Evolutionary conservation across 257 asterid genomes (phyloP), one percentile per base, ranked within the genome.

Genomic region (Mitragyna speciosa): DNA sequence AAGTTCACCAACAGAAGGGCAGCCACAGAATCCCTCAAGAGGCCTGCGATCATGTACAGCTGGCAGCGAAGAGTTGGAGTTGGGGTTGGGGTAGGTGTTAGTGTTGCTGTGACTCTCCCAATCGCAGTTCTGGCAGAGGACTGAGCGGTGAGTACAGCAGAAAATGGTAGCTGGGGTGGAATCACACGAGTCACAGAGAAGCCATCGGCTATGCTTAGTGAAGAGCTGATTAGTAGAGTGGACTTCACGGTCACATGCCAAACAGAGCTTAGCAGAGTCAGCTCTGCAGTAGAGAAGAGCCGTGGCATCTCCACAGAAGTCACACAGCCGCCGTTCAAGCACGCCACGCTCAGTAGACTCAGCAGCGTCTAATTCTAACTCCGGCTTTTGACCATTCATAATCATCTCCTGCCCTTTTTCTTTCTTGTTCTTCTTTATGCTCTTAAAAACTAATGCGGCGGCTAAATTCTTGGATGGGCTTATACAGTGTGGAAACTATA

Each of bases 101-200:
- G 52, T 76, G 82, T 96, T 36, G 56, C 43, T 76, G 82, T 96
- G 99, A 5, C 76, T 76, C 77, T 96, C 98, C 98, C 99, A 94
- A 54, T 96, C 99, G 84, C 99, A 96, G 77, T 92, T 94, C 91
- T 94, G 97, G 78, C 99, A 96, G 30, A 90, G 87, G 56, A 96
- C 94, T 7, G 82, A 83, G 39, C 84, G 81, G 68, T 96, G 93
- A 5, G 97, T 85, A 71, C 85, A 78, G 81, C 99, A 96, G 77
- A 89, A 91, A 48, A 96, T 96, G 5, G 98, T 88, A 7, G 92
- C 91, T 2, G 98, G 95, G 45, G 93, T 84, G 6, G 96, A 85
- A 49, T 83, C 77, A 82, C 99, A 96, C 2, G 87, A 51, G 81
- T 96, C 89, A 86, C 99, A 96, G 54, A 96, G 97, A 17, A 96